Base-by-base conservation (phyloP, 208 protist species). In the Leishmania tropica region DNA sequence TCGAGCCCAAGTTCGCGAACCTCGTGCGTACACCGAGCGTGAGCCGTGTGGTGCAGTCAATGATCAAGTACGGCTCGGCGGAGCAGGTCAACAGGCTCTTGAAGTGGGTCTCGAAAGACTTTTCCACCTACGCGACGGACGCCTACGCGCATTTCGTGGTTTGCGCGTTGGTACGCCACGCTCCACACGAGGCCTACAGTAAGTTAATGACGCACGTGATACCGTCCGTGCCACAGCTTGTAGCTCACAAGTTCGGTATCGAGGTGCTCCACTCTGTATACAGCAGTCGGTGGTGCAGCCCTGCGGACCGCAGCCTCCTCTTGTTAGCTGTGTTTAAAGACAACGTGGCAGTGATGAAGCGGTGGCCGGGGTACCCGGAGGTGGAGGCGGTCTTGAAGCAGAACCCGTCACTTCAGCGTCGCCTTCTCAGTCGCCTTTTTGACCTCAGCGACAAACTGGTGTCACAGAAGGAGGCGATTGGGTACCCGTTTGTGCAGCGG, bases 1-100 rank as follows among this genome's bases (percentile, higher is more conserved):
- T 96, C 65, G 90, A 96, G 85, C 93, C 92, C 28, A 95, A 95
- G 80, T 96, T 97, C 77, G 82, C 86, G 10, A 89, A 78, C 15
- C 77, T 91, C 1, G 83, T 91, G 51, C 90, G 89, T 54, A 98
- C 95, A n/a, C 95, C 95, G 0, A 90, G 87, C 68, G 86, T 86
- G 8, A 97, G 93, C 81, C 95, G 95, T 53, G 93, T 97, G 28
- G 88, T 97, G 71, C 95, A 98, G 87, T 98, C 95, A 15, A 97
- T 96, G 93, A 95, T 97, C 79, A 98, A 98, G 85, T 97, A 97
- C 80, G 92, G 92, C 64, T 96, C 92, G 19, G 45, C 81, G 13
- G 87, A 75, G 24, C 95, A 98, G 56, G 85, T 96, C 28, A 83
- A 89, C 35, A 90, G 84, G 53, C 70, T 98, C 24, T 42, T 94